Percentiles rank a stretch among this genome's conserved stretches.
These are phyloP conservation scores for Amaranthus cruentus DNA, from an alignment of 148 eudicot species.

Conservation along the genomic window DNA sequence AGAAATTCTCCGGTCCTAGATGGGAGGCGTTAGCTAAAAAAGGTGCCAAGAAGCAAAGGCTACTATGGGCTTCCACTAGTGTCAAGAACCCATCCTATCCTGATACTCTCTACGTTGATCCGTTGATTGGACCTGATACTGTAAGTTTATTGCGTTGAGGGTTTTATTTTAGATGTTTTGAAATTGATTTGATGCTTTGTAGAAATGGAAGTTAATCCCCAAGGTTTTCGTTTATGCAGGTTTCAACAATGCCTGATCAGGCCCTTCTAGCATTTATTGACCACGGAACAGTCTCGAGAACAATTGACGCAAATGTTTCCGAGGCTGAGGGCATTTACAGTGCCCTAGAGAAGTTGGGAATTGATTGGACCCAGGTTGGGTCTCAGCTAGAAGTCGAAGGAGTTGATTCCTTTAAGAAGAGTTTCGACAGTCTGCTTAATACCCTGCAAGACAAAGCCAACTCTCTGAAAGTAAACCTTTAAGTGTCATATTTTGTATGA, in stretches of 20 bases:
- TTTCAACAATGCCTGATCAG: constrained; percentile 98
- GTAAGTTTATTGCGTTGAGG: constrained; percentile 33
- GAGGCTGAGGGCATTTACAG: constrained; percentile 93
- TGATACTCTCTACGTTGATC: constrained; percentile 85
- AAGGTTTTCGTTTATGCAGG: constrained; percentile 36
- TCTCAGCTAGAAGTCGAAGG: constrained; percentile 84
- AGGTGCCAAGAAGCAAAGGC: constrained; percentile 97
- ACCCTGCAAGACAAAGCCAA: constrained; percentile 84
- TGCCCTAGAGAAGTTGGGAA: constrained; percentile 90
- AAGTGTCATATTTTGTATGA: not conserved
- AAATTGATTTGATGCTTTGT: not conserved
- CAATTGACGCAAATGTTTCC: constrained; percentile 78
- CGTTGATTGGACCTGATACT: constrained; percentile 91
- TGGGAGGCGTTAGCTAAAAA: constrained; percentile 96
- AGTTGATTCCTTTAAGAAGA: constrained; percentile 85
- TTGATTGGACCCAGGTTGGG: constrained; percentile 84
- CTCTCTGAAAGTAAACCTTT: constrained; percentile 45
- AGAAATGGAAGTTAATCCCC: not conserved
- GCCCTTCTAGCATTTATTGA: constrained; percentile 86
- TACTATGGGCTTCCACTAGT: constrained; percentile 96
- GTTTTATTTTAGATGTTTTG: not conserved
- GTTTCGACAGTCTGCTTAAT: constrained; percentile 78
- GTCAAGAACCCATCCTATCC: constrained; percentile 97
- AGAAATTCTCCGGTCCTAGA: constrained; percentile 94
- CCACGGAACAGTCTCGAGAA: constrained; percentile 85